Evolutionary conservation across 208 protist species (phyloP), one percentile per base, ranked within the genome.

Genomic region (Acanthamoeba lenticulata): DNA sequence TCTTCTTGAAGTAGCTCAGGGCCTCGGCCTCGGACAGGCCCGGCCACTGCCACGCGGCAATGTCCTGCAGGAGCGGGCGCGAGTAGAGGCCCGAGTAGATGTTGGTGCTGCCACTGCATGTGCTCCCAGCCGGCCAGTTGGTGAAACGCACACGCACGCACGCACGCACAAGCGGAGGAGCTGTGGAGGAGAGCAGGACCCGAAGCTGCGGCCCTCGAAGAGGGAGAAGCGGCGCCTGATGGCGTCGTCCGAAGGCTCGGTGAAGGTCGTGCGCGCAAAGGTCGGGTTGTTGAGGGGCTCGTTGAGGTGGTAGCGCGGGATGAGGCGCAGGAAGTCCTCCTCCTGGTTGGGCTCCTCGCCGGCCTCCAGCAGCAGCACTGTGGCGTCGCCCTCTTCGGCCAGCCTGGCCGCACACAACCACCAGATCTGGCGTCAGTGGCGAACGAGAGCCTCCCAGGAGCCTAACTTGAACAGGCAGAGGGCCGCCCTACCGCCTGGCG

Each of bases 401-500:
- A n/a, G n/a, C n/a, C n/a, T n/a, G n/a, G n/a, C n/a, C n/a, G n/a
- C n/a, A n/a, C n/a, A n/a, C n/a, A n/a, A n/a, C n/a, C n/a, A n/a
- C n/a, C n/a, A n/a, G n/a, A n/a, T n/a, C n/a, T n/a, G n/a, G n/a
- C n/a, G n/a, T n/a, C n/a, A n/a, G n/a, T n/a, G n/a, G n/a, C n/a
- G n/a, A n/a, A n/a, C n/a, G n/a, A n/a, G n/a, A n/a, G n/a, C n/a
- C n/a, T n/a, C n/a, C n/a, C n/a, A n/a, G n/a, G n/a, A n/a, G n/a
- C n/a, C n/a, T n/a, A n/a, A n/a, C n/a, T n/a, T n/a, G n/a, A n/a
- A n/a, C n/a, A n/a, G n/a, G n/a, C n/a, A n/a, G n/a, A n/a, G n/a
- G n/a, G n/a, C n/a, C n/a, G n/a, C n/a, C n/a, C n/a, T 96, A 83
- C 15, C 96, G 62, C n/a, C 97, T 95, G 0, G 96, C 96, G 3